Conservation (phyloP, 495 filamentous ascomycete genomes). For the Podospora appendiculata region DNA sequence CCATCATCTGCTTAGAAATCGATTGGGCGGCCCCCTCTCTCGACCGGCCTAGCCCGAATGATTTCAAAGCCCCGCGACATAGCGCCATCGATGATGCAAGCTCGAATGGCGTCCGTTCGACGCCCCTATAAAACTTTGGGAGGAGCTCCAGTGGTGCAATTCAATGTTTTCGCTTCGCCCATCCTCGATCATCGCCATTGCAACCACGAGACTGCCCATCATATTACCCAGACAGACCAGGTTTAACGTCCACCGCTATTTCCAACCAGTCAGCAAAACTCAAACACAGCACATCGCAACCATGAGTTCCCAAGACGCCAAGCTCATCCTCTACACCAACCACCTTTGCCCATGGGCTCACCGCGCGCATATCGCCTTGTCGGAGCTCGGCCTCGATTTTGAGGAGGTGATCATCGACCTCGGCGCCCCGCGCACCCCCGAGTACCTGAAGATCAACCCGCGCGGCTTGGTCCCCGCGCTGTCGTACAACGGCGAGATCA, state of each 20-base stretch:
- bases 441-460: constrained; percentile 82
- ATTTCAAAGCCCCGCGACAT: constrained; percentile 3
- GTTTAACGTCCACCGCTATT: not conserved
- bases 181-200: not conserved
- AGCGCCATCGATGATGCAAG: constrained; percentile 24
- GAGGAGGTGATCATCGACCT: constrained; percentile 80
- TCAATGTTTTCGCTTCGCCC: too few species aligned
- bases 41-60: not conserved
- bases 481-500: constrained; percentile 61
- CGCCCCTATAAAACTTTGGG: not conserved
- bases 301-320: constrained; percentile 24
- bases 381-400: constrained; percentile 63
- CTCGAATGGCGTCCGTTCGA: not conserved
- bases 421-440: constrained; percentile 60
- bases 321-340: constrained; percentile 64
- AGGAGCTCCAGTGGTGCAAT: not conserved
- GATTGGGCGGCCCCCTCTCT: not conserved
- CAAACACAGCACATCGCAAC: not conserved
- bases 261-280: not conserved
- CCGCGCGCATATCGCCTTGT: constrained; percentile 69
- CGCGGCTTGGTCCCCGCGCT: constrained; percentile 73
- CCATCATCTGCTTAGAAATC: constrained; percentile 1
- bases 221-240: not conserved
- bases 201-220: not conserved
- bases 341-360: constrained; percentile 75